phyloP scores from a whole-genome alignment of 352 stramenopile genomes.

The Globisporangium polare region DNA sequence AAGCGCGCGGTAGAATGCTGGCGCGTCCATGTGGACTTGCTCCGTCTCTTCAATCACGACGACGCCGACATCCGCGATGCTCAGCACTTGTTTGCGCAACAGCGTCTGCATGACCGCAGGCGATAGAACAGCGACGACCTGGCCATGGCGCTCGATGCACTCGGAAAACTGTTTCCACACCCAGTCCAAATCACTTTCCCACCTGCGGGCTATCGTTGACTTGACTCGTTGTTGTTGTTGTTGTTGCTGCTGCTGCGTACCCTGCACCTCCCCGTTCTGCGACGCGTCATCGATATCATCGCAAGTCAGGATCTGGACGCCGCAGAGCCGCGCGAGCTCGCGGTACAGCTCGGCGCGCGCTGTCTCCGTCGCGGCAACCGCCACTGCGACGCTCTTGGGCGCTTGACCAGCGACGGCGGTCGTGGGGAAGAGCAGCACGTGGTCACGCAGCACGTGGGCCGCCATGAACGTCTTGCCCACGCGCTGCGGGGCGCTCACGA shows the following conservation, averaged over 20 bases:
- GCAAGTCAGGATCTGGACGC: slow-evolving; percentile 26
- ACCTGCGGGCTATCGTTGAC: slow-evolving; percentile 8
- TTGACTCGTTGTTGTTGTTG: background rate
- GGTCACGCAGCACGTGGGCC: slow-evolving; percentile 46
- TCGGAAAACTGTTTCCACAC: slow-evolving; percentile 14
- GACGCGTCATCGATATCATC: background rate
- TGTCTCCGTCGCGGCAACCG: slow-evolving; percentile 31
- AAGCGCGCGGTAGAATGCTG: slow-evolving; percentile 45
- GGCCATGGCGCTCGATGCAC: slow-evolving; percentile 16
- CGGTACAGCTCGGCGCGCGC: slow-evolving; percentile 27
- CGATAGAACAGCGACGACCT: slow-evolving; percentile 39
- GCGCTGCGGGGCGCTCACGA: slow-evolving; percentile 48
- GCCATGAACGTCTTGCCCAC: slow-evolving; percentile 76
- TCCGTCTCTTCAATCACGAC: slow-evolving; percentile 68
- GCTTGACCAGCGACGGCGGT: background rate
- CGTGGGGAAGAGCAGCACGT: slow-evolving; percentile 6
- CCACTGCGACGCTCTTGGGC: slow-evolving; percentile 22
- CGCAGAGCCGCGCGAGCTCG: slow-evolving; percentile 45
- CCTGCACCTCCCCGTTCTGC: background rate
- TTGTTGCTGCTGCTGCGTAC: background rate
- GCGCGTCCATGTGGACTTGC: slow-evolving; percentile 52
- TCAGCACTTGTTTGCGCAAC: slow-evolving; percentile 28
- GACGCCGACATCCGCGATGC: slow-evolving; percentile 30
- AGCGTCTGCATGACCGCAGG: slow-evolving; percentile 38
- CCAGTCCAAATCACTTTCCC: slow-evolving; percentile 21